These are phyloP conservation scores for Nigrospora sphaerica DNA, from an alignment of 2,329 filamentous ascomycete species.

Conservation along the genomic window DNA sequence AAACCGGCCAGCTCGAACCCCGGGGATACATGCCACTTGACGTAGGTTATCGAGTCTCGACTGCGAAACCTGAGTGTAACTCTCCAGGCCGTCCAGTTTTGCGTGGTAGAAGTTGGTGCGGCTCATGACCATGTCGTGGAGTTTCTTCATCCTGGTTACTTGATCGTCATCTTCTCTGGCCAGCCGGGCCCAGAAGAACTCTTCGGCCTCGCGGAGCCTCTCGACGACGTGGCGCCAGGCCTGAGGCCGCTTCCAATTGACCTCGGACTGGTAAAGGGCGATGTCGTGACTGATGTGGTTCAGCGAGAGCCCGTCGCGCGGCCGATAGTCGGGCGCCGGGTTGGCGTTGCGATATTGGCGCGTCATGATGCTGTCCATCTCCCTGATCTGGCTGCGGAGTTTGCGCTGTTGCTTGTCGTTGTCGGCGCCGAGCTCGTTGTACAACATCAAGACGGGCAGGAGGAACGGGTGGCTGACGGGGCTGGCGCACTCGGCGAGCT, in stretches of 20 bases:
- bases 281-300: conserved; percentile 21
- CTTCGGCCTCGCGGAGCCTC: conserved; percentile 12
- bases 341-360: conserved; percentile 16
- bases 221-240: conserved; percentile 20
- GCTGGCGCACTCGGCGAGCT: conserved; percentile 16
- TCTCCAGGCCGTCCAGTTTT: conserved; percentile 27
- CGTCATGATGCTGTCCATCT: conserved; percentile 19
- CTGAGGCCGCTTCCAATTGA: conserved; percentile 23
- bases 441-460: conserved; percentile 21
- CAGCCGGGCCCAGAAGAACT: conserved; percentile 6
- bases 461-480: conserved; percentile 23
- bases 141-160: conserved; percentile 6
- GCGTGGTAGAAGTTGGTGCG: conserved; percentile 22
- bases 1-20: too few species aligned
- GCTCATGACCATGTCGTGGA: conserved; percentile 18
- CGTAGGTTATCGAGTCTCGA: conserved; percentile 24
- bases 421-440: conserved; percentile 14
- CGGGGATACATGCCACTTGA: conserved; percentile 20
- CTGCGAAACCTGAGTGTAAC: conserved; percentile 24
- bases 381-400: conserved; percentile 17
- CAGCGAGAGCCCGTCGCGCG: conserved; percentile 14
- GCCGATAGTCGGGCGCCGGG: conserved; percentile 9
- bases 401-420: conserved; percentile 21
- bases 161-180: not conserved
- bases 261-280: conserved; percentile 20